phyloP scores from a whole-genome alignment of 768 basidiomycete species.

The Calvatia gigantea region DNA sequence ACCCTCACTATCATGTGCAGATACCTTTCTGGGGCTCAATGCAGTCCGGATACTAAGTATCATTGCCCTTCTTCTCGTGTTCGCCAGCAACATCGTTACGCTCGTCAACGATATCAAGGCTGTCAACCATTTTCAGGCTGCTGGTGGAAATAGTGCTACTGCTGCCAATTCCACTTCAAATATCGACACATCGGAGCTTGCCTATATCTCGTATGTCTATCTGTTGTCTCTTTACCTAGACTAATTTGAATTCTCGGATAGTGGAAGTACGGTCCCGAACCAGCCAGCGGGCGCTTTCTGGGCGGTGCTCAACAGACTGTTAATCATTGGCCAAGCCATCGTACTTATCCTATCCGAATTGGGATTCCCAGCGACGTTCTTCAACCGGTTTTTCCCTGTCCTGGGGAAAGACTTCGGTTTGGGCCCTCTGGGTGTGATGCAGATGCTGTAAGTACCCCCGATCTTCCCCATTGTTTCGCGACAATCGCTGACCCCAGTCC shows the following conservation, averaged over 20 bases:
- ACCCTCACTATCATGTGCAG: conserved; percentile 21
- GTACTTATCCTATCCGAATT: conserved; percentile 81
- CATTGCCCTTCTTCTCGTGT: conserved; percentile 73
- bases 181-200: conserved; percentile 45
- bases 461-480: too few species aligned
- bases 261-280: conserved; percentile 83
- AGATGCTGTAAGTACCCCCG: conserved; percentile 60
- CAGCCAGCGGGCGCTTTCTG: conserved; percentile 90
- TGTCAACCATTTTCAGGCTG: conserved; percentile 60
- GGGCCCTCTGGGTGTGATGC: conserved; percentile 83
- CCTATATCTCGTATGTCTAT: conserved; percentile 69
- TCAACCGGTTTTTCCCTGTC: conserved; percentile 82
- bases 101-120: conserved; percentile 73
- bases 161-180: not conserved
- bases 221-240: not conserved
- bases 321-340: conserved; percentile 83
- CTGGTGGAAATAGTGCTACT: conserved; percentile 27
- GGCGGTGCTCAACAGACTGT: conserved; percentile 82
- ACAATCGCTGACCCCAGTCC: not conserved
- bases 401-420: conserved; percentile 82
- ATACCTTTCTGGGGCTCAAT: conserved; percentile 77
- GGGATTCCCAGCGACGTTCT: conserved; percentile 76
- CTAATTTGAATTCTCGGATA: conserved; percentile 18
- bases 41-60: conserved; percentile 75
- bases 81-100: conserved; percentile 74